Base-by-base conservation (phyloP, 2,329 filamentous ascomycete species). In the Hypomyces perniciosus region DNA sequence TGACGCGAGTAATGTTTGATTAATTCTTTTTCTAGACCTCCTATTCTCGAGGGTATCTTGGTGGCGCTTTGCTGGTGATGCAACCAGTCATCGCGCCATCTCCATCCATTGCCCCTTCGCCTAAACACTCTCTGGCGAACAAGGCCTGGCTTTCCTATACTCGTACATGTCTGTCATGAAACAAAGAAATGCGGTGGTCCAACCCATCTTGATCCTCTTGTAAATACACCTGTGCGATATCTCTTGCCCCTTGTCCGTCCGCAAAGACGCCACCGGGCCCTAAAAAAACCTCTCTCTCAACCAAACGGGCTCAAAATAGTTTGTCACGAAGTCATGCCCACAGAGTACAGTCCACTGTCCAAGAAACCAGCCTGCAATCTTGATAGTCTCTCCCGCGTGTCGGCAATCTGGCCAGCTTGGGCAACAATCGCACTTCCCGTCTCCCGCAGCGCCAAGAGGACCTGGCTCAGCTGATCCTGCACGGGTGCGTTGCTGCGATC, bases 391-490 rank as follows among this genome's bases (percentile, higher is more conserved):
- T 73, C 70, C 37, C 70, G 64, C 9, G 69, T 72, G 48, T 73
- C 70, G 9, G 70, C 70, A 56, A 73, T 72, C 53, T 69, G 67
- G 4, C 70, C 70, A 1, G 70, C 70, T 54, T 72, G 69, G 4
- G 62, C 63, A 27, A 73, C 61, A 48, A 73, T 74, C 8, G 68
- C 68, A 34, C 65, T 68, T 33, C 68, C 66, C 50, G 72, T 69
- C 48, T 72, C 69, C 8, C 69, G 59, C 10, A 73, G 57, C 4
- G 69, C 70, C 7, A 62, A 55, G 8, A 71, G 58, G 29, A 71
- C 64, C 56, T 71, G 68, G 42, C 64, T 63, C 1, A 71, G 62
- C 59, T 71, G 68, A 46, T 71, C 68, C 50, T 69, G 65, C 8
- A 70, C 64, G 12, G 65, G 48, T 3, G 40, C 48, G 33, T 61